Conservation (phyloP, 805 yeast genomes). For the Yarrowia sp. region DNA sequence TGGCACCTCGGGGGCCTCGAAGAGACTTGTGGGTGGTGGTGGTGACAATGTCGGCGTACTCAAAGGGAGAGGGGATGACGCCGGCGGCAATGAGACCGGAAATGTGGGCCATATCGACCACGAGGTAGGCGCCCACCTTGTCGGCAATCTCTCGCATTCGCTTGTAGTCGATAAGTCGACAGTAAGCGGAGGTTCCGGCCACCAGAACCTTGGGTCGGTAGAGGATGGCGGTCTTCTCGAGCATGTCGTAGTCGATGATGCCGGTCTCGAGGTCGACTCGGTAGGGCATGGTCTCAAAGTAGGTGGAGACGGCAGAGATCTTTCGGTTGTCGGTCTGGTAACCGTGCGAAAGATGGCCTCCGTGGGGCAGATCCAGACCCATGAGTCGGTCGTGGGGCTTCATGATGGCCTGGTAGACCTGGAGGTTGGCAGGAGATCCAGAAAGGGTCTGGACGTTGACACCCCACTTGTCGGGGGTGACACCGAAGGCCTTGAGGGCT, state of each 20-base stretch:
- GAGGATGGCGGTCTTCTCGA: constrained; percentile 83
- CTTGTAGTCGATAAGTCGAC: constrained; percentile 93
- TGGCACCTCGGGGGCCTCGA: constrained; percentile 99
- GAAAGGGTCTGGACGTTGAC: constrained; percentile 95
- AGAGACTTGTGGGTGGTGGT: constrained; percentile 98
- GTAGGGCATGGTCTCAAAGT: constrained; percentile 98
- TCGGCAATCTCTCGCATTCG: constrained; percentile 96
- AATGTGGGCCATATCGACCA: constrained; percentile 98
- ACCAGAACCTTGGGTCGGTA: constrained; percentile 95
- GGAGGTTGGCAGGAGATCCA: constrained; percentile 97
- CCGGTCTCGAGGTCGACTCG: constrained; percentile 91
- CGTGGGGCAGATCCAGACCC: constrained; percentile 98
- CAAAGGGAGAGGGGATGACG: constrained; percentile 94
- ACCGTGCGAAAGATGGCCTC: constrained; percentile 98
- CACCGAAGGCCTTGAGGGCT: constrained; percentile 83
- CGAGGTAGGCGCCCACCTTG: constrained; percentile 92
- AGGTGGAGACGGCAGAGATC: constrained; percentile 92
- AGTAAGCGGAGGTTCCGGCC: constrained; percentile 98
- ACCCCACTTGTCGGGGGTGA: constrained; percentile 87
- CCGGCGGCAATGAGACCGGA: constrained; percentile 95
- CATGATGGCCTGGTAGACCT: constrained; percentile 93
- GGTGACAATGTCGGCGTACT: constrained; percentile 95
- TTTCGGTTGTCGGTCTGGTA: constrained; percentile 92
- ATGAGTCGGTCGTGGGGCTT: constrained; percentile 93
- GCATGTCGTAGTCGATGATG: constrained; percentile 89